phyloP scores from a whole-genome alignment of 2,329 filamentous ascomycete genomes.

The Pezicula radicicola region DNA sequence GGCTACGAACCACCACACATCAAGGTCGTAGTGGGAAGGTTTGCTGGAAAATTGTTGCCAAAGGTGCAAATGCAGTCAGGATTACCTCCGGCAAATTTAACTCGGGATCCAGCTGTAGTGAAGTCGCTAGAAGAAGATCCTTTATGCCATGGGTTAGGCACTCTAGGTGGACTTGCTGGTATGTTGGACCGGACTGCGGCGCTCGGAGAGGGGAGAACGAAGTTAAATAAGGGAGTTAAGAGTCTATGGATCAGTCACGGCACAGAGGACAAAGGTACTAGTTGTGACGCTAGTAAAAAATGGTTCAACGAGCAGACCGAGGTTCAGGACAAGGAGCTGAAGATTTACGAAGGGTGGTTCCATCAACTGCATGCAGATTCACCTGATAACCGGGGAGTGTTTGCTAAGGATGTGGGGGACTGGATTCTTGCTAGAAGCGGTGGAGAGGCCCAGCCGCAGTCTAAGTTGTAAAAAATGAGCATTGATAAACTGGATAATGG shows the following conservation, averaged over 20 bases:
- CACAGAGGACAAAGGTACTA: constrained; percentile 67
- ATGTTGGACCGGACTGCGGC: constrained; percentile 71
- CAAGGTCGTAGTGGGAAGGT: constrained; percentile 61
- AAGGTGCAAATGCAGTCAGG: constrained; percentile 62
- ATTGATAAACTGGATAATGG: too few relatives aligned
- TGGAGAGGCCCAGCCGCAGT: constrained; percentile 1
- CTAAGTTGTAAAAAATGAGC: too few relatives aligned
- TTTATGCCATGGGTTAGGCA: constrained; percentile 80
- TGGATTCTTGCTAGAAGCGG: constrained; percentile 57
- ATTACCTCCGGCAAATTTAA: constrained; percentile 62
- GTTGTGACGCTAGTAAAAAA: constrained; percentile 59
- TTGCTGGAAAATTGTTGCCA: constrained; percentile 68
- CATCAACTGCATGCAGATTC: constrained; percentile 69
- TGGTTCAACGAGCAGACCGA: constrained; percentile 56
- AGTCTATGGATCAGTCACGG: constrained; percentile 75
- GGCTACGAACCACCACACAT: constrained; percentile 60
- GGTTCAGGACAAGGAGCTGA: constrained; percentile 67
- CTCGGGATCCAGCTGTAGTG: constrained; percentile 62
- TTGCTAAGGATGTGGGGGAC: constrained; percentile 55
- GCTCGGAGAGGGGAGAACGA: constrained; percentile 54
- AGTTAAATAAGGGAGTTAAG: constrained; percentile 50
- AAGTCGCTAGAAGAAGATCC: constrained; percentile 61
- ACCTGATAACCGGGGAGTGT: constrained; percentile 31
- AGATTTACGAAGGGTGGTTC: constrained; percentile 72
- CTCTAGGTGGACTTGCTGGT: constrained; percentile 73